Percentiles rank a stretch among this genome's conserved stretches.
phyloP scores from a whole-genome alignment of 495 filamentous ascomycete species.

The Talaromyces wortmannii region DNA sequence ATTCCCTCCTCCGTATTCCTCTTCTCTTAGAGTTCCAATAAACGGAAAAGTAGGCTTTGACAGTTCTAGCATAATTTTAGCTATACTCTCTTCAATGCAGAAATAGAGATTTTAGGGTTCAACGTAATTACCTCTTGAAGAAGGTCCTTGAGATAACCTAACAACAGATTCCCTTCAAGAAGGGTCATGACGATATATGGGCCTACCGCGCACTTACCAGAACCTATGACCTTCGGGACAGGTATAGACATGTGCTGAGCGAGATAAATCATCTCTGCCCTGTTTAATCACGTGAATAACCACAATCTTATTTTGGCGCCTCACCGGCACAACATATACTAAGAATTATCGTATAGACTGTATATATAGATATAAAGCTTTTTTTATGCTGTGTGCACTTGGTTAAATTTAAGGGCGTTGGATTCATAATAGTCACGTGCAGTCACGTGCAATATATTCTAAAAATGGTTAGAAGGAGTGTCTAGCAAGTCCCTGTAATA shows the following conservation, averaged over 20 bases:
- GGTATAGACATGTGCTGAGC: conserved; percentile 23
- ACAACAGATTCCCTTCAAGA: conserved; percentile 20
- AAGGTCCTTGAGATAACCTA: conserved; percentile 13
- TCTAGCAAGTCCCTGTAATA: too few species aligned
- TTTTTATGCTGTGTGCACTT: too few species aligned
- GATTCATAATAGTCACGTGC: too few species aligned
- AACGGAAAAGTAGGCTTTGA: conserved; percentile 21
- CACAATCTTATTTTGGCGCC: too few species aligned
- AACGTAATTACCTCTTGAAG: conserved; percentile 10
- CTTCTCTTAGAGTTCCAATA: conserved; percentile 26
- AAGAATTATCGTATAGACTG: too few species aligned
- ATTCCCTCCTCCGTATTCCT: conserved; percentile 6
- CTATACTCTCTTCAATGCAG: conserved; percentile 24
- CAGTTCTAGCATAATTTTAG: conserved; percentile 29
- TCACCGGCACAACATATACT: too few species aligned
- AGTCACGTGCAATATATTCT: too few species aligned
- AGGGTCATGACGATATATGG: conserved; percentile 43
- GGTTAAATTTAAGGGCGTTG: too few species aligned
- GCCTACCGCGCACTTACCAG: conserved; percentile 20
- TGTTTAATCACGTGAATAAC: too few species aligned
- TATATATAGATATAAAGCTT: too few species aligned
- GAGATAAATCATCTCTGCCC: conserved; percentile 28
- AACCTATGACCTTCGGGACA: conserved; percentile 27
- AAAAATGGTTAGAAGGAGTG: too few species aligned
- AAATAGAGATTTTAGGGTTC: conserved; percentile 15